These are phyloP conservation scores for Saturnispora zaruensis DNA, from an alignment of 805 yeast species.

Conservation along the genomic window DNA sequence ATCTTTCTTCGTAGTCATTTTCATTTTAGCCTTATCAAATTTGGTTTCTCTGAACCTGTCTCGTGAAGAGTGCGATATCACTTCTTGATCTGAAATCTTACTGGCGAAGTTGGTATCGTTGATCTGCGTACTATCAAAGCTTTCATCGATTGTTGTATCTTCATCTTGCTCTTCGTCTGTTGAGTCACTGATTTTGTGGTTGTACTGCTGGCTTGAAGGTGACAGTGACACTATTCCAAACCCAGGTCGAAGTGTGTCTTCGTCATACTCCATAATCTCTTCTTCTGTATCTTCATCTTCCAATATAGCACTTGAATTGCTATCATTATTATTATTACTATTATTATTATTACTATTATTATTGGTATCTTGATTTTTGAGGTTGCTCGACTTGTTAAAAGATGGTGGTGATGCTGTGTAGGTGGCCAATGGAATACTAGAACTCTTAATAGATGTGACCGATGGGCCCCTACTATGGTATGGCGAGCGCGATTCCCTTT, in stretches of 20 bases:
- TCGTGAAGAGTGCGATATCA: background rate
- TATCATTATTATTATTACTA: background rate
- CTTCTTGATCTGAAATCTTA: background rate
- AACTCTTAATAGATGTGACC: background rate
- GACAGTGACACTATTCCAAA: background rate
- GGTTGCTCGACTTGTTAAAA: background rate
- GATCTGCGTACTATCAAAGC: background rate
- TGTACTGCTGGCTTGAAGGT: background rate
- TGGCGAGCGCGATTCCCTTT: constrained; percentile 2
- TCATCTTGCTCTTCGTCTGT: constrained; percentile 1
- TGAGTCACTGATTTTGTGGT: background rate
- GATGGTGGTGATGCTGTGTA: background rate
- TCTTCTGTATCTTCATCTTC: constrained; percentile 14
- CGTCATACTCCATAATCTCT: constrained; percentile 19
- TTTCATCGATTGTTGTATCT: constrained; percentile 1
- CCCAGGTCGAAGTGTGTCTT: constrained; percentile 4
- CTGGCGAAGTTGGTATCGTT: background rate
- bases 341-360: background rate
- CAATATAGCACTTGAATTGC: constrained; percentile 3
- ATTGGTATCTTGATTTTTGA: background rate
- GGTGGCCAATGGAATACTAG: background rate
- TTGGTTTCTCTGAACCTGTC: constrained; percentile 10
- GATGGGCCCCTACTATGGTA: constrained; percentile 2
- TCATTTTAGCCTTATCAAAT: constrained; percentile 8
- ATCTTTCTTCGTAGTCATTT: constrained; percentile 9